Evolutionary conservation across 139 green algal genomes (phyloP).

Genomic region (Marvania coccoides): DNA sequence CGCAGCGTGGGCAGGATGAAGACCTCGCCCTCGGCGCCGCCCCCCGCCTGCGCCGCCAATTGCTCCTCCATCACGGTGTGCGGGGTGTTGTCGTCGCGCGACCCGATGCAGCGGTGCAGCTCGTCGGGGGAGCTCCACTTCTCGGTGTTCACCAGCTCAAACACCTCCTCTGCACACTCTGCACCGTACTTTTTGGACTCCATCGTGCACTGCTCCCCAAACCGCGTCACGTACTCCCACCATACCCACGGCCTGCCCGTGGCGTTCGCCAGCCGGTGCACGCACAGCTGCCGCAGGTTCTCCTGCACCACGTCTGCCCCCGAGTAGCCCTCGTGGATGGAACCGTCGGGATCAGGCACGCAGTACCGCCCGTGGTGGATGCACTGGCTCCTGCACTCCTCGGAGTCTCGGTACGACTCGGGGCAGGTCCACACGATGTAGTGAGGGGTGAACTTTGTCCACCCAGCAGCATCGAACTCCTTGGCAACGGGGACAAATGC

Average conservation of each 20-base stretch:
- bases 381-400: slow-evolving; percentile 76
- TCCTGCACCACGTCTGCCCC: slow-evolving; percentile 69
- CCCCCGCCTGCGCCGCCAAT: slow-evolving; percentile 24
- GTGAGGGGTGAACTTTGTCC: slow-evolving; percentile 78
- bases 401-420: slow-evolving; percentile 25
- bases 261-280: slow-evolving; percentile 58
- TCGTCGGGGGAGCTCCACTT: slow-evolving; percentile 15
- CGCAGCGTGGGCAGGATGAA: slow-evolving; percentile 84
- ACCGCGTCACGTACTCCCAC: slow-evolving; percentile 81
- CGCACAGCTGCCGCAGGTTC: slow-evolving; percentile 85
- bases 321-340: slow-evolving; percentile 47
- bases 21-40: slow-evolving; percentile 47
- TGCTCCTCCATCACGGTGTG: slow-evolving; percentile 68
- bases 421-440: slow-evolving; percentile 86
- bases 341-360: slow-evolving; percentile 65
- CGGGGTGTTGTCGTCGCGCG: slow-evolving; percentile 29
- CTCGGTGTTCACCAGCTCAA: slow-evolving; percentile 35
- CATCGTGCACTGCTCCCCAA: slow-evolving; percentile 69
- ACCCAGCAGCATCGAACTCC: slow-evolving; percentile 53
- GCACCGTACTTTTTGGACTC: slow-evolving; percentile 47
- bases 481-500: slow-evolving; percentile 51
- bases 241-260: slow-evolving; percentile 57
- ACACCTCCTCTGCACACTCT: slow-evolving; percentile 69
- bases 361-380: slow-evolving; percentile 81
- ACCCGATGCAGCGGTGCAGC: slow-evolving; percentile 48